phyloP scores from a whole-genome alignment of 805 yeast genomes.

The Blastobotrys parvus region DNA sequence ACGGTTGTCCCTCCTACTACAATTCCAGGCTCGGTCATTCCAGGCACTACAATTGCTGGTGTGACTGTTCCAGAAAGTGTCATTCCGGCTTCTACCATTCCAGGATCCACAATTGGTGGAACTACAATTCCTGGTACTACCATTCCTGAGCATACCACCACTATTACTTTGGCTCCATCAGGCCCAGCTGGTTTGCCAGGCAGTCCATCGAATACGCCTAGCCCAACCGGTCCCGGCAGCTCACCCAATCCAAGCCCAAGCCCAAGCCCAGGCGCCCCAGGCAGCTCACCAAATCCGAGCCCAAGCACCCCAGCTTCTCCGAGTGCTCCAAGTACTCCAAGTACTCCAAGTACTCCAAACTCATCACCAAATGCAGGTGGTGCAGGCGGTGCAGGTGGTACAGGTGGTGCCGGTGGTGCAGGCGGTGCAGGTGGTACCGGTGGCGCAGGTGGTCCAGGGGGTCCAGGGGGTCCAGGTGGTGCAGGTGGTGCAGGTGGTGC shows the following conservation, averaged over 20 bases:
- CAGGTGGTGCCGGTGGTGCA: not conserved
- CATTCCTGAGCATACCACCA: slow-evolving; percentile 8
- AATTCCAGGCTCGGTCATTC: slow-evolving; percentile 15
- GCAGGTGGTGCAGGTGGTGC: too few relatives aligned
- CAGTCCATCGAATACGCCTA: not conserved
- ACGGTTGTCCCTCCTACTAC: too few relatives aligned
- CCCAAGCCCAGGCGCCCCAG: too few relatives aligned
- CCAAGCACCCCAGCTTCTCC: too few relatives aligned
- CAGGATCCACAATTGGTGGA: slow-evolving; percentile 15
- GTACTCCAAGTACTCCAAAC: not conserved
- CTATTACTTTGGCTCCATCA: too few relatives aligned
- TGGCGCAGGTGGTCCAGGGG: not conserved
- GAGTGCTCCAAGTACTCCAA: not conserved
- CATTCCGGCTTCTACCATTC: slow-evolving; percentile 12
- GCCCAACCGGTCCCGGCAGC: not conserved
- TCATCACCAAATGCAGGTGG: not conserved
- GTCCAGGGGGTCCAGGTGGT: not conserved
- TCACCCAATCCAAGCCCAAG: too few relatives aligned
- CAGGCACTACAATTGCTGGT: slow-evolving; percentile 13
- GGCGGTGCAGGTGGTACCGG: not conserved
- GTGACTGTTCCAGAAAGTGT: slow-evolving; percentile 13
- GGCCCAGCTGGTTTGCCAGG: not conserved
- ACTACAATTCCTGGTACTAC: slow-evolving; percentile 16
- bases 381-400: not conserved
- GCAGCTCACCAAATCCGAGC: too few relatives aligned